Conservation (phyloP, 306 rosid genomes). For the Canavalia gladiata region DNA sequence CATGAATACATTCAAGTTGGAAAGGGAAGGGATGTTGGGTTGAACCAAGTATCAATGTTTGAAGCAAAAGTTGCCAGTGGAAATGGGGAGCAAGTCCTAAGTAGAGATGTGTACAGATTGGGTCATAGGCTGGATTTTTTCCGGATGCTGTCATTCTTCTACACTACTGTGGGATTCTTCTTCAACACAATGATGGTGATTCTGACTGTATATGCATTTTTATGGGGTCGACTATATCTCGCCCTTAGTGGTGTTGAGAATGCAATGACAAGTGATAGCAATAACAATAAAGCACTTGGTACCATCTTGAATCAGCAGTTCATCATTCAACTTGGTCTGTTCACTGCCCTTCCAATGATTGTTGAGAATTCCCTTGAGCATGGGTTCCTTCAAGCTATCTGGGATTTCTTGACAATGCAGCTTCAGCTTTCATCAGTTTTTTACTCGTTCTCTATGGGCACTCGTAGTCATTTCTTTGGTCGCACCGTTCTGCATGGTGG, state of each 20-base stretch:
- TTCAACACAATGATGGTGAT: slow-evolving; percentile 62
- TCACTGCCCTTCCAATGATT: slow-evolving; percentile 68
- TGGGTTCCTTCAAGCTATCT: slow-evolving; percentile 63
- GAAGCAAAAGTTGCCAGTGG: slow-evolving; percentile 69
- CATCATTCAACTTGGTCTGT: slow-evolving; percentile 60
- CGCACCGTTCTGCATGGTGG: slow-evolving; percentile 65
- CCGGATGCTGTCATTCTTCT: slow-evolving; percentile 65
- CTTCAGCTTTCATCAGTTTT: slow-evolving; percentile 63
- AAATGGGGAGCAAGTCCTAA: slow-evolving; percentile 63
- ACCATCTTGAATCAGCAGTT: slow-evolving; percentile 65
- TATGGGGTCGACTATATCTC: slow-evolving; percentile 64
- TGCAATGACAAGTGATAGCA: slow-evolving; percentile 47
- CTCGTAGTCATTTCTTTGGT: slow-evolving; percentile 64
- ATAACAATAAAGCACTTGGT: slow-evolving; percentile 61
- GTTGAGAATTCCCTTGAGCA: slow-evolving; percentile 63
- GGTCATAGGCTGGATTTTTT: slow-evolving; percentile 67
- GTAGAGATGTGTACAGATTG: slow-evolving; percentile 64
- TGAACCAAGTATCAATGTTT: slow-evolving; percentile 64
- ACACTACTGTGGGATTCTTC: slow-evolving; percentile 65
- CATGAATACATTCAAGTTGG: slow-evolving; percentile 66
- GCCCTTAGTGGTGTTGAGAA: slow-evolving; percentile 62
- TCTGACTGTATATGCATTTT: slow-evolving; percentile 61
- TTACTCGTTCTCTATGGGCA: slow-evolving; percentile 63
- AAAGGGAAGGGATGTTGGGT: slow-evolving; percentile 67
- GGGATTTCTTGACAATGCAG: slow-evolving; percentile 67